Evolutionary conservation across 352 stramenopile species (phyloP), one percentile per base, ranked within the genome.

Genomic region (Elongisporangium anandrum): DNA sequence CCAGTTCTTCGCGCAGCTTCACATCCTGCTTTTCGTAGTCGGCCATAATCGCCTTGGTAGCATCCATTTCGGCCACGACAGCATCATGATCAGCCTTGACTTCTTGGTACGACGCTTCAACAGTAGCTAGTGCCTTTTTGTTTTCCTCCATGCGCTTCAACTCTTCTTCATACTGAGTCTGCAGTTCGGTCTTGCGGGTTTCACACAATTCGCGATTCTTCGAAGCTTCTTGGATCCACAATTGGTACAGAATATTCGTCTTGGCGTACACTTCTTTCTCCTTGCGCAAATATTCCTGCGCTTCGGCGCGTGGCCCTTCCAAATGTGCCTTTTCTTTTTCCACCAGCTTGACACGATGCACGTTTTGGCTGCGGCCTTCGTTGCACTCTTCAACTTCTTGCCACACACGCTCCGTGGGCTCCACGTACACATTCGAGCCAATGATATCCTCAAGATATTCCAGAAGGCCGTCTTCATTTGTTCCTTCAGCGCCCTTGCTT

Each of bases 371-470:
- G 22, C 96, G 81, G 15, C 81, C 56, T 65, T 98, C 95, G 49
- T 85, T 97, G 52, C 98, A 86, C 26, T 85, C 77, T 57, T 99
- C 98, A 0, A 99, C 90, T 52, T 96, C 83, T 64, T 97, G 92
- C 58, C 89, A 90, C 52, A 93, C 94, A 51, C 89, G 72, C 58
- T 98, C 96, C 0, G 97, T 99, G 15, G 89, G 85, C 53, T 98
- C 94, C 0, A 99, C 93, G 65, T 98, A 99, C 54, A 98, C 96
- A 67, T 99, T 99, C 16, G 83, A 98, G 60, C 98, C 98, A 63
- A 99, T 99, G 49, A 99, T 99, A 67, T 99, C 98, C 69, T 99
- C 98, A 8, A 99, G 71, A 72, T 99, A 99, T 75, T 99, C 98
- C 12, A 99, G 81, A 23, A 99, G 75, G 19, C 98, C 98, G 55